phyloP scores from a whole-genome alignment of 306 rosid species.

The Medicago truncatula region MtrunA17r5.0-ANR NC_053044.1:42793001-42793500 shows the following conservation, averaged over 20 bases:
- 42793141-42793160: background rate
- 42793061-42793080: too few species aligned
- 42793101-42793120: too few species aligned
- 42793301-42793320: slow-evolving; percentile 43
- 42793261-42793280: slow-evolving; percentile 42
- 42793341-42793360: slow-evolving; percentile 9
- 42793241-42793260: slow-evolving; percentile 46
- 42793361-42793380: slow-evolving; percentile 30
- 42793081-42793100: too few species aligned
- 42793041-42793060: too few species aligned
- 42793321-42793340: slow-evolving; percentile 20
- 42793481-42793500: background rate
- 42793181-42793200: slow-evolving; percentile 37
- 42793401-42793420: background rate
- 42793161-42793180: slow-evolving; percentile 39
- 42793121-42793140: too few species aligned
- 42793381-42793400: slow-evolving; percentile 22
- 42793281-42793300: slow-evolving; percentile 51
- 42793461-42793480: background rate
- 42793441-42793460: background rate
- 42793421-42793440: background rate
- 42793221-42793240: slow-evolving; percentile 67
- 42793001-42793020: too few species aligned
- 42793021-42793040: too few species aligned
- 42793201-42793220: slow-evolving; percentile 6